These are phyloP conservation scores for Komagataea norvegica DNA, from an alignment of 1,139 yeast species.

Conservation along the genomic window DNA sequence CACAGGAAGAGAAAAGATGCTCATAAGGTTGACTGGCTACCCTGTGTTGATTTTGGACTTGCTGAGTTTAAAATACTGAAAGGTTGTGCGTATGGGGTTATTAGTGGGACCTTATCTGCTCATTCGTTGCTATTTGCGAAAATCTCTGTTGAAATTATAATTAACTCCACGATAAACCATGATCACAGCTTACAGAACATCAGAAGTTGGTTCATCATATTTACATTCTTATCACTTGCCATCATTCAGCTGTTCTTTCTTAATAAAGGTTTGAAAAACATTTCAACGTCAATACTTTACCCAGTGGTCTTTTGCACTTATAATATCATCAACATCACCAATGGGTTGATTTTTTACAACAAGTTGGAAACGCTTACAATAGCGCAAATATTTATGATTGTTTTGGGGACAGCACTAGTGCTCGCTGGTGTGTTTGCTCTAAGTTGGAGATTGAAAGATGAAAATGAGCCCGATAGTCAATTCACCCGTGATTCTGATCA, in stretches of 20 bases:
- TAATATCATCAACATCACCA: constrained; percentile 67
- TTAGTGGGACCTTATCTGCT: constrained; percentile 79
- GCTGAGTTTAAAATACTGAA: constrained; percentile 16
- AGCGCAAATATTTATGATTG: constrained; percentile 39
- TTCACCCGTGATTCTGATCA: constrained; percentile 5
- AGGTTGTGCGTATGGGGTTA: constrained; percentile 63
- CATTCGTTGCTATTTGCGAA: constrained; percentile 84
- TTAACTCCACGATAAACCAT: constrained; percentile 40
- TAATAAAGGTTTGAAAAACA: constrained; percentile 66
- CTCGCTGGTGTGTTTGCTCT: constrained; percentile 51
- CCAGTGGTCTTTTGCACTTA: constrained; percentile 84
- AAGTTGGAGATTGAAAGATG: constrained; percentile 42
- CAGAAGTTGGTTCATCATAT: constrained; percentile 40
- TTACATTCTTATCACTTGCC: constrained; percentile 62
- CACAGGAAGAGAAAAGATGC: constrained; percentile 2
- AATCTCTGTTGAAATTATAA: constrained; percentile 66
- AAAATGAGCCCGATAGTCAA: constrained; percentile 4
- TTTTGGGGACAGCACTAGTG: constrained; percentile 46
- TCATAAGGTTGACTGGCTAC: neutral
- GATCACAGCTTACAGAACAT: constrained; percentile 20
- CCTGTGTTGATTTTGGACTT: constrained; percentile 7
- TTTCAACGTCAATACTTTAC: constrained; percentile 74
- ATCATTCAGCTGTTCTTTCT: constrained; percentile 68
- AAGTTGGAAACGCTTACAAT: constrained; percentile 40
- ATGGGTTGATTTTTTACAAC: constrained; percentile 64